Base-by-base conservation (phyloP, 805 yeast genomes). In the Metschnikowia lunata region DNA sequence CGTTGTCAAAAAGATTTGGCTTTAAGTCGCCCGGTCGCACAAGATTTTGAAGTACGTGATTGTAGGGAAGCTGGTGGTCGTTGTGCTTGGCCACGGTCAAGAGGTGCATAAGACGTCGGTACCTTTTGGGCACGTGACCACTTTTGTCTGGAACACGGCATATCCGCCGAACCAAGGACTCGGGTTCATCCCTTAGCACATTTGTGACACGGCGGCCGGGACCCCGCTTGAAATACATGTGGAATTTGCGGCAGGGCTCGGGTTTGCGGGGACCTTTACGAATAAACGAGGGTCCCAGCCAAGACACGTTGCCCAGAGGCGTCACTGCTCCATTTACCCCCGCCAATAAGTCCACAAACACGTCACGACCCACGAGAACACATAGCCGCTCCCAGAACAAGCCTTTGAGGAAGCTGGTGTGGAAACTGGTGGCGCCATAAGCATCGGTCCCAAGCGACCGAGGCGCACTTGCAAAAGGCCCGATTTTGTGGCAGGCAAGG, bases 351-450 rank as follows among this genome's bases (percentile, higher is more conserved):
- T 60, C 66, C 6, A 70, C 37, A 53, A 81, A 80, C 1, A 46
- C 43, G 1, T 45, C 44, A 7, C 60, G 55, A 0, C 83, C 83
- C 1, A 79, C 49, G 1, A 60, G 28, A 2, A 45, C 47, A 45
- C 64, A 75, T 0, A 80, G 36, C 3, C 55, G 48, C 28, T 67
- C 67, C 80, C 86, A 81, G 2, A 57, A 48, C 3, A 63, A 51
- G 4, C 66, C 56, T 46, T 78, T 79, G 14, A 83, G 48, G 1
- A 58, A 42, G 13, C 67, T 61, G 3, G 69, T 67, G 23, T 62
- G 61, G n/a, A 71, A 60, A 47, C 57, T 62, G 3, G 56, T 39
- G 23, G 23, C 23, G 23, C 23, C 23, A 18, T 18, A 18, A 18
- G 23, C 23, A 5, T 18, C 23, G 23, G 23, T 5, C 23, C 23